Conservation (phyloP, 2,329 filamentous ascomycete genomes). For the Ceratocystis albifundus region DNA sequence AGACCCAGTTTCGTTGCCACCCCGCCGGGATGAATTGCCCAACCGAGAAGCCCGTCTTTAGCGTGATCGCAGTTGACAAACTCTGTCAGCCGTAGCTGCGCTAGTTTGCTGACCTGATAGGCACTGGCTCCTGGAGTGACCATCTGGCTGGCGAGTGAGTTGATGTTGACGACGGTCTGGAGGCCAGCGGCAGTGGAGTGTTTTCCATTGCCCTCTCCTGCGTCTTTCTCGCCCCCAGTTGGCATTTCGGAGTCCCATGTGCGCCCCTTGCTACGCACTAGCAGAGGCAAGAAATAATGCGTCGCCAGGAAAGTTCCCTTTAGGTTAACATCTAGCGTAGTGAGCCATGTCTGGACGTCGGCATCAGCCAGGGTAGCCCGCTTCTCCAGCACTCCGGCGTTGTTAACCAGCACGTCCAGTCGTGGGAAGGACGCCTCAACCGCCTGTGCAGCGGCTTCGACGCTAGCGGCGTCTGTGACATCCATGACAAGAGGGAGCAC, state of each 20-base stretch:
- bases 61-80: slow-evolving; percentile 38
- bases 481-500: slow-evolving; percentile 36
- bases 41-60: slow-evolving; percentile 33
- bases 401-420: slow-evolving; percentile 36
- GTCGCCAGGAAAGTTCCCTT: slow-evolving; percentile 38
- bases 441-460: slow-evolving; percentile 27
- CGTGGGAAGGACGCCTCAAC: slow-evolving; percentile 29
- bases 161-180: slow-evolving; percentile 35
- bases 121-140: slow-evolving; percentile 31
- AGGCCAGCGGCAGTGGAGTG: neutral
- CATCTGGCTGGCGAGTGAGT: slow-evolving; percentile 35
- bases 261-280: slow-evolving; percentile 29
- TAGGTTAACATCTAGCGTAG: slow-evolving; percentile 40
- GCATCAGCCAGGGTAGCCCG: slow-evolving; percentile 31
- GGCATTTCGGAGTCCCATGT: slow-evolving; percentile 28
- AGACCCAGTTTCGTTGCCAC: slow-evolving; percentile 31
- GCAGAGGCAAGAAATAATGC: slow-evolving; percentile 38
- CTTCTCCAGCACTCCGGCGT: slow-evolving; percentile 35
- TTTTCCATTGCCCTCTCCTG: slow-evolving; percentile 24
- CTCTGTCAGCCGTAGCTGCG: slow-evolving; percentile 39
- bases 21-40: slow-evolving; percentile 33
- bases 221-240: neutral
- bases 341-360: slow-evolving; percentile 36
- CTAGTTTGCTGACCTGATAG: slow-evolving; percentile 41
- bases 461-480: slow-evolving; percentile 30